phyloP scores from a whole-genome alignment of 129 eudicot species.

The Centrapalus pauciflorus region DNA sequence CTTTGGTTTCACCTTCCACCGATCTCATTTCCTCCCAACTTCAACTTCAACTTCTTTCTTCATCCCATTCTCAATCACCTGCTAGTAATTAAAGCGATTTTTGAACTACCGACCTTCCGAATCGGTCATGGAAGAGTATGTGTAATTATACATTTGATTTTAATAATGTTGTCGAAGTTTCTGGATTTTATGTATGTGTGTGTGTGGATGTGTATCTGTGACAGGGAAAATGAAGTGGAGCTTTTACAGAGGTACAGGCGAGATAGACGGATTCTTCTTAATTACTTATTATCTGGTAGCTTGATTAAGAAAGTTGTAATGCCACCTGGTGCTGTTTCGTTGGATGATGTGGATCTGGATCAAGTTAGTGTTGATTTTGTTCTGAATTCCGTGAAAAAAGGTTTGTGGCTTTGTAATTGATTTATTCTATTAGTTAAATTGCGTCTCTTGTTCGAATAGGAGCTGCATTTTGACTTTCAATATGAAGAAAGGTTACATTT shows the following conservation, averaged over 20 bases:
- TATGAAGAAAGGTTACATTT: neutral
- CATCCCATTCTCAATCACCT: neutral
- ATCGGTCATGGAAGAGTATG: slow-evolving; percentile 28
- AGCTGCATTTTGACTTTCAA: slow-evolving; percentile 17
- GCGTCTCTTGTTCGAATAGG: neutral
- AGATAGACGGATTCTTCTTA: slow-evolving; percentile 78
- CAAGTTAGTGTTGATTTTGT: slow-evolving; percentile 98
- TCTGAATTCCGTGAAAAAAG: slow-evolving; percentile 82
- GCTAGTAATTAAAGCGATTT: slow-evolving; percentile 6
- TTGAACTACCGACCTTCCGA: neutral
- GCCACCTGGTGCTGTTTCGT: slow-evolving; percentile 96
- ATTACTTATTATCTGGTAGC: slow-evolving; percentile 80
- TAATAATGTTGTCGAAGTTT: neutral
- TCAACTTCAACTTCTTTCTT: slow-evolving; percentile 13
- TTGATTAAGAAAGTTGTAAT: slow-evolving; percentile 86
- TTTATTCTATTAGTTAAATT: neutral
- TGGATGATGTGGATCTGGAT: slow-evolving; percentile 99
- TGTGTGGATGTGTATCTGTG: slow-evolving; percentile 11
- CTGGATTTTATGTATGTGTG: neutral
- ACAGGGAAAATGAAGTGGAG: slow-evolving; percentile 73
- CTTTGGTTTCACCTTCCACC: slow-evolving; percentile 13
- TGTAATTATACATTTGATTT: neutral
- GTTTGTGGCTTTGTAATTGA: slow-evolving; percentile 20
- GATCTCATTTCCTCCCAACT: slow-evolving; percentile 13
- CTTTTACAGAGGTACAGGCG: slow-evolving; percentile 80